Evolutionary conservation across 148 eudicot genomes (phyloP).

Genomic region (Arctostaphylos glauca): DNA sequence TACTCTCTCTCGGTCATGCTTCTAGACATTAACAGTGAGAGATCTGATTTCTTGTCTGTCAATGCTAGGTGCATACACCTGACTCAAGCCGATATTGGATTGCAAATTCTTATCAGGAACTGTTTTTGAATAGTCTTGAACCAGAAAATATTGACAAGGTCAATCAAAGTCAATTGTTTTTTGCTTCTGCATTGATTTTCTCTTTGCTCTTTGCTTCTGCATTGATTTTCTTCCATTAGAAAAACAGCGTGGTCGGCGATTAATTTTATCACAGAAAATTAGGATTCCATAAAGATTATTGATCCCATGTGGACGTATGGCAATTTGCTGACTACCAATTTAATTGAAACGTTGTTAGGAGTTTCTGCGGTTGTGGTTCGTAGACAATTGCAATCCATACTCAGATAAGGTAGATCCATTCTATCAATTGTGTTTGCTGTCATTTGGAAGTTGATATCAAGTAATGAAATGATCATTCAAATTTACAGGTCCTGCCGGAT

Average conservation of each 20-base stretch:
- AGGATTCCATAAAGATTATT: not conserved
- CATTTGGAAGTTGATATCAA: not conserved
- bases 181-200: constrained; percentile 11
- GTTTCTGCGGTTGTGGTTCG: constrained; percentile 95
- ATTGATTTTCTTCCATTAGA: not conserved
- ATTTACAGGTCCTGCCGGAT: constrained; percentile 74
- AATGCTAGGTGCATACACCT: constrained; percentile 85
- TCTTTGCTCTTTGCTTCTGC: constrained; percentile 4
- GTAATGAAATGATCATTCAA: not conserved
- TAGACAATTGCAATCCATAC: constrained; percentile 85
- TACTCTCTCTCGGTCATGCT: not conserved
- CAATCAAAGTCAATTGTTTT: not conserved
- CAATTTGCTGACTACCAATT: constrained; percentile 10
- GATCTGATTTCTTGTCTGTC: constrained; percentile 8
- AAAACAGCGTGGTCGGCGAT: not conserved
- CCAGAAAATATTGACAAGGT: constrained; percentile 98
- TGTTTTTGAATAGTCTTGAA: constrained; percentile 72
- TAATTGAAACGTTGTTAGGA: constrained; percentile 50
- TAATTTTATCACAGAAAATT: too few relatives aligned
- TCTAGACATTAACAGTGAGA: not conserved
- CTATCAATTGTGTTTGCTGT: not conserved
- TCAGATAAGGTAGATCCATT: constrained; percentile 65
- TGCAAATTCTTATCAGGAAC: constrained; percentile 65
- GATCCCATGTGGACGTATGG: not conserved
- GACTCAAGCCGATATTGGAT: constrained; percentile 99